Evolutionary conservation across 1,284 basidiomycete species (phyloP).

Genomic region (Baeospora myosura): DNA sequence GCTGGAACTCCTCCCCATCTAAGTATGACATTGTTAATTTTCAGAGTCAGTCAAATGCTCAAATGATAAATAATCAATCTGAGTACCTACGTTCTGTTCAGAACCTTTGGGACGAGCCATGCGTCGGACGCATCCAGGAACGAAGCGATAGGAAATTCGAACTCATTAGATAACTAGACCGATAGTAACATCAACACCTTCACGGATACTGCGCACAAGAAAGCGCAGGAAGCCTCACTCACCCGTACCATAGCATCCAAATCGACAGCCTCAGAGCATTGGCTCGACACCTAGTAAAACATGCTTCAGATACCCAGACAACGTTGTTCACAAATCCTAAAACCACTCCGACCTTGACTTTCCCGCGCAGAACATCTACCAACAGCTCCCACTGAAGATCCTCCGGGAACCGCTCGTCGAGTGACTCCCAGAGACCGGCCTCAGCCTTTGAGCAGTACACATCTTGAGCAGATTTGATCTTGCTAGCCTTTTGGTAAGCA

Average conservation of each 20-base stretch:
- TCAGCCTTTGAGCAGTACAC: conserved; percentile 46
- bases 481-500: conserved; percentile 54
- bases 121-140: conserved; percentile 65
- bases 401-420: conserved; percentile 46
- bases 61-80: too few relatives aligned
- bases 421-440: too few relatives aligned
- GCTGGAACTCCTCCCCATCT: too few relatives aligned
- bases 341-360: conserved; percentile 33
- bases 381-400: conserved; percentile 62
- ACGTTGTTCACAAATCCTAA: not conserved
- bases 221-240: too few relatives aligned
- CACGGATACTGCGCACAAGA: too few relatives aligned
- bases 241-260: not conserved
- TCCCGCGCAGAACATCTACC: conserved; percentile 51
- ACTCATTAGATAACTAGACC: conserved; percentile 59
- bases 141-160: conserved; percentile 48
- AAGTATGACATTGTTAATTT: too few relatives aligned
- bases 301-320: not conserved
- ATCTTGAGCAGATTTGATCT: conserved; percentile 62
- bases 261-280: conserved; percentile 7
- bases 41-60: too few relatives aligned
- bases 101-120: conserved; percentile 52
- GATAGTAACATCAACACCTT: too few relatives aligned
- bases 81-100: conserved; percentile 48
- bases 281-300: not conserved